Conservation (phyloP, 1,284 basidiomycete genomes). For the Leucoagaricus sp. region DNA sequence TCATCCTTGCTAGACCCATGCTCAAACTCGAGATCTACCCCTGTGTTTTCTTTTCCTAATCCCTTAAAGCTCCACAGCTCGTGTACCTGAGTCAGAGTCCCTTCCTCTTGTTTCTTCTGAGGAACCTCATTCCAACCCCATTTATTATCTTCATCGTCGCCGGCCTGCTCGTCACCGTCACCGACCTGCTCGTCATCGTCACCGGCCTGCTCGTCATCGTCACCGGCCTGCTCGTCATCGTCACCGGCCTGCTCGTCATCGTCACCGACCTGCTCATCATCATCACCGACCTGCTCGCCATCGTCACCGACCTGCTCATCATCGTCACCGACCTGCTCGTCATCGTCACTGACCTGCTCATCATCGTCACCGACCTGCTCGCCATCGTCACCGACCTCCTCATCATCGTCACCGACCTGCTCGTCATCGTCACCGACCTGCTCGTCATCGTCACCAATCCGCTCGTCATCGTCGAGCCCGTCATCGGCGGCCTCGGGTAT, state of each 20-base stretch:
- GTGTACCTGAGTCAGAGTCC: neutral
- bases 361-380: too few relatives aligned
- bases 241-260: neutral
- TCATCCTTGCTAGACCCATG: neutral
- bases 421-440: too few relatives aligned
- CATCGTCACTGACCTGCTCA: too few relatives aligned
- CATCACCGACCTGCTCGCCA: neutral
- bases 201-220: neutral
- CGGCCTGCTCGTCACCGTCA: neutral
- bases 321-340: too few relatives aligned
- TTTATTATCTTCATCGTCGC: neutral
- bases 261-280: neutral
- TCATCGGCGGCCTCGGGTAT: too few relatives aligned
- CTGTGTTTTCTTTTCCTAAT: neutral
- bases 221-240: neutral
- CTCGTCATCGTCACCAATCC: too few relatives aligned
- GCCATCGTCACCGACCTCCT: too few relatives aligned
- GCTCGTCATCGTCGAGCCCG: too few relatives aligned
- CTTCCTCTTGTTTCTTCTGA: neutral
- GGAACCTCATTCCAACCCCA: constrained; percentile 10
- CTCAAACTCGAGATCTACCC: neutral
- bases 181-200: neutral
- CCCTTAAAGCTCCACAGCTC: neutral
- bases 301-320: too few relatives aligned
- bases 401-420: too few relatives aligned